These are phyloP conservation scores for Diplodia scrobiculata DNA, from an alignment of 2,329 filamentous ascomycete species.

Conservation along the genomic window DNA sequence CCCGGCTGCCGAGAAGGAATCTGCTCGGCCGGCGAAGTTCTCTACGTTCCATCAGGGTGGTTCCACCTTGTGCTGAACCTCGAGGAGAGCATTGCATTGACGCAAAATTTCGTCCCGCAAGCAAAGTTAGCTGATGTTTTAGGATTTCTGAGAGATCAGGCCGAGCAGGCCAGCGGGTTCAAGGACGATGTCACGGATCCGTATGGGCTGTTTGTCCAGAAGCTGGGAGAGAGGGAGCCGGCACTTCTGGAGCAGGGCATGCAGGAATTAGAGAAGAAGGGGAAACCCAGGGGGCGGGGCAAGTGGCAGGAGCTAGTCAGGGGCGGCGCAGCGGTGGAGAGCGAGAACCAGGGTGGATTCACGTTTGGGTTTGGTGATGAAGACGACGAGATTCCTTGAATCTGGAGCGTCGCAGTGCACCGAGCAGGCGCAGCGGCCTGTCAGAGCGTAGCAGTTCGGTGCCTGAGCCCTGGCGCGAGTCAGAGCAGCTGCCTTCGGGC, in stretches of 20 bases:
- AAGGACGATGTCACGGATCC: constrained; percentile 69
- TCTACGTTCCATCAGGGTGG: constrained; percentile 93
- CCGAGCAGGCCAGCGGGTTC: constrained; percentile 87
- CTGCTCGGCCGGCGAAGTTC: constrained; percentile 78
- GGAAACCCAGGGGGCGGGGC: constrained; percentile 59
- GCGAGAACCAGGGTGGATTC: constrained; percentile 52
- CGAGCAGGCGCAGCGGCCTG: constrained; percentile 4
- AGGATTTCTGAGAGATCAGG: constrained; percentile 76
- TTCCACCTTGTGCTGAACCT: constrained; percentile 96
- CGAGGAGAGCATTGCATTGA: constrained; percentile 80
- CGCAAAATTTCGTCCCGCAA: constrained; percentile 88
- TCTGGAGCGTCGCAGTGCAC: neutral
- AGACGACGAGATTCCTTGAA: constrained; percentile 48
- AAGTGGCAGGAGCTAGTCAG: constrained; percentile 83
- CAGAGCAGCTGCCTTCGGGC: constrained; percentile 11
- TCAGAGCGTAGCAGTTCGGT: constrained; percentile 11
- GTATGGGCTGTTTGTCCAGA: constrained; percentile 72
- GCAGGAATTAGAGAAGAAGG: constrained; percentile 64
- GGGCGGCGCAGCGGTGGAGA: constrained; percentile 51
- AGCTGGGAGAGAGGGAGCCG: constrained; percentile 65
- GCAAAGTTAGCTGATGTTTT: constrained; percentile 74
- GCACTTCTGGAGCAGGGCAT: constrained; percentile 66
- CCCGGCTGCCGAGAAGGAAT: constrained; percentile 83
- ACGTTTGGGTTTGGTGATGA: constrained; percentile 65
- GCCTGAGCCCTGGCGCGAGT: constrained; percentile 12